Evolutionary conservation across 2,329 filamentous ascomycete genomes (phyloP), one percentile per base, ranked within the genome.

Genomic region (Metarhizium sp.): DNA sequence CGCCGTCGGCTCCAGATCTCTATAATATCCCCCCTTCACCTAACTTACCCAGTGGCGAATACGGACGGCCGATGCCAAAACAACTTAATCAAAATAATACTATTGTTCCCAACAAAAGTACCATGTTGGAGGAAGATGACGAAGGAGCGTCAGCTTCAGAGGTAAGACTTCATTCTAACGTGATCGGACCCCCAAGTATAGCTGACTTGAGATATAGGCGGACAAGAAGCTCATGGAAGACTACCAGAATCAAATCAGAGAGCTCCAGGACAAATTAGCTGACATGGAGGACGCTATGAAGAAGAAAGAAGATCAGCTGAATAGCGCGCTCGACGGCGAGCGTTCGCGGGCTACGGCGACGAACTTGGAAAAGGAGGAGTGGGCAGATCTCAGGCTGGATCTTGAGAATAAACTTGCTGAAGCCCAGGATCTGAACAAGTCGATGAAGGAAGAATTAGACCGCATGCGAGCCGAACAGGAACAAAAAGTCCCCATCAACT

Each of bases 51-150:
- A 78, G 78, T 50, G 83, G 84, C 63, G 84, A 87, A 53, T 87
- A 84, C 60, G 86, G 87, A 46, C 80, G 89, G 49, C 92, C 92
- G 4, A 82, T 89, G 61, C 87, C 89, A 16, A 96, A 95, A 67
- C 91, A 91, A 42, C 91, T 95, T 61, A 73, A 71, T 50, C 92
- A 96, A 67, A 92, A 88, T 67, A 97, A 95, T 67, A 97, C 91
- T 0, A 95, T 97, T 64, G 88, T 97, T 36, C 94, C 94, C 0
- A 97, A 96, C 68, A 99, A 97, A 73, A 95, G 92, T 65, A 96
- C 89, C 0, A 92, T 97, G 86, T 84, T 97, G 1, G 94, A 99
- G 69, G 94, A 97, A 67, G 92, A 95, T 61, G 91, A 95, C 62
- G 89, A 90, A 60, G 77, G 66, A 20, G 62, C 61, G 29, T 54